A percentile compares a stretch with the other conserved stretches of the same genome.
phyloP scores from a whole-genome alignment of 345 rosid genomes.

The Eutrema japonicum region DNA sequence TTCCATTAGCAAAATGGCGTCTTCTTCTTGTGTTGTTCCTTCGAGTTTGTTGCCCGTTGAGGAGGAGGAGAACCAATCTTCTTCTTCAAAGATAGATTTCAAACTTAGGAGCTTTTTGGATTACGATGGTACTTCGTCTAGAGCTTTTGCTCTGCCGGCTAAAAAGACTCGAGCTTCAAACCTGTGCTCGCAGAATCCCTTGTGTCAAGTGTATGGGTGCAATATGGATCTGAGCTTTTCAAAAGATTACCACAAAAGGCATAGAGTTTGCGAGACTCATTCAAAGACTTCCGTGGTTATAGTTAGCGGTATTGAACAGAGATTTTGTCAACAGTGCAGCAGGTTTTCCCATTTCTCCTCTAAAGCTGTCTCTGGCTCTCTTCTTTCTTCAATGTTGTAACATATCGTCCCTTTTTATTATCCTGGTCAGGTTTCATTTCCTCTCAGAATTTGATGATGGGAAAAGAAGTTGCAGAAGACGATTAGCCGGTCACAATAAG shows the following conservation, averaged over 20 bases:
- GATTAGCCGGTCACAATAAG: conserved; percentile 85
- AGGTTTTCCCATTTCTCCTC: conserved; percentile 50
- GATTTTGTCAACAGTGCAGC: conserved; percentile 96
- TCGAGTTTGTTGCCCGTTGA: conserved; percentile 41
- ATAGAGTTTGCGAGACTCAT: conserved; percentile 82
- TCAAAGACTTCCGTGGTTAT: conserved; percentile 69
- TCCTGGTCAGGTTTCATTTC: conserved; percentile 76
- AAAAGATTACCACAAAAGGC: conserved; percentile 80
- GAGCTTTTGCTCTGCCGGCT: conserved; percentile 23
- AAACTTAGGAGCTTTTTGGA: conserved; percentile 66
- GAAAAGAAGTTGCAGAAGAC: conserved; percentile 87
- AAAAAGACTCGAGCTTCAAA: conserved; percentile 48
- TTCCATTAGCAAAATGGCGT: conserved; percentile 38
- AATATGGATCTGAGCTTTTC: conserved; percentile 73
- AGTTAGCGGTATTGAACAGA: conserved; percentile 70
- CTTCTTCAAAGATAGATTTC: conserved; percentile 66
- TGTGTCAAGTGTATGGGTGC: conserved; percentile 79
- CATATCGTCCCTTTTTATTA: conserved; percentile 16
- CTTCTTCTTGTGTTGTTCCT: conserved; percentile 42
- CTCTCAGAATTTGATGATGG: conserved; percentile 84
- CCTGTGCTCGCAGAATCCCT: conserved; percentile 43
- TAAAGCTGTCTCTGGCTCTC: conserved; percentile 1
- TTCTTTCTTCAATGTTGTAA: not conserved
- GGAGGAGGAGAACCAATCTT: conserved; percentile 44
- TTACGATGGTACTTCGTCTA: conserved; percentile 28